Conservation (phyloP, 1,284 basidiomycete species). For the Ceratobasidium sp. region DNA sequence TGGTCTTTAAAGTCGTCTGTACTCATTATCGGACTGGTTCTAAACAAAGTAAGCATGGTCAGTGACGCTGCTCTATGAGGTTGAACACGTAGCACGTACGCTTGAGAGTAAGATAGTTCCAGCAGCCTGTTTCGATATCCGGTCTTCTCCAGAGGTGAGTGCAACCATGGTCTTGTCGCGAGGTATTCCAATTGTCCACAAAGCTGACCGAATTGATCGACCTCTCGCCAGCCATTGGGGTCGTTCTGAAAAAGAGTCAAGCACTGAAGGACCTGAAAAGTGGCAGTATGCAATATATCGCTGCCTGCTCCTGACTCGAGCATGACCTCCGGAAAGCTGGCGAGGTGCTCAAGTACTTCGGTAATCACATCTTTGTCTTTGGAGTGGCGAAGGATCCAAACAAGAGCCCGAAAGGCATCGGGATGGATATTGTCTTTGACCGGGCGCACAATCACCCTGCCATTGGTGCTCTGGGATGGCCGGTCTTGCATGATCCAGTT, state of each 20-base stretch:
- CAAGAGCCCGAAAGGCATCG: neutral
- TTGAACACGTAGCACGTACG: no score
- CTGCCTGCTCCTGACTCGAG: neutral
- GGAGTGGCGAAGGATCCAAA: constrained; percentile 6
- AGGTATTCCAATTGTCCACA: neutral
- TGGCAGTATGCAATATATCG: neutral
- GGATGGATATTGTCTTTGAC: no score
- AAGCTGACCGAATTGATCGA: neutral
- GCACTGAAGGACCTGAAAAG: neutral
- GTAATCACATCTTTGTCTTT: neutral
- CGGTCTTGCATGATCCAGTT: constrained; percentile 1
- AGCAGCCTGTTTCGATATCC: neutral
- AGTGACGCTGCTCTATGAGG: no score
- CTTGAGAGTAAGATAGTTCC: no score
- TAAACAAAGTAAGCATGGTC: no score
- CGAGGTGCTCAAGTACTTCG: constrained; percentile 8
- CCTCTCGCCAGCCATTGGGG: neutral
- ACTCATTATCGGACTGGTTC: neutral
- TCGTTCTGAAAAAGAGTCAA: constrained; percentile 3
- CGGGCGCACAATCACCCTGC: neutral
- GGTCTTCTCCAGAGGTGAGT: neutral
- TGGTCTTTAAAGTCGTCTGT: neutral
- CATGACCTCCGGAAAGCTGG: neutral
- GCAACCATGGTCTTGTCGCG: neutral
- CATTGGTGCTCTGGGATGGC: neutral